Percentiles rank a stretch among this genome's conserved stretches.
Evolutionary conservation across 805 yeast genomes (phyloP).

Genomic region (Yamadazyma phyllophila): DNA sequence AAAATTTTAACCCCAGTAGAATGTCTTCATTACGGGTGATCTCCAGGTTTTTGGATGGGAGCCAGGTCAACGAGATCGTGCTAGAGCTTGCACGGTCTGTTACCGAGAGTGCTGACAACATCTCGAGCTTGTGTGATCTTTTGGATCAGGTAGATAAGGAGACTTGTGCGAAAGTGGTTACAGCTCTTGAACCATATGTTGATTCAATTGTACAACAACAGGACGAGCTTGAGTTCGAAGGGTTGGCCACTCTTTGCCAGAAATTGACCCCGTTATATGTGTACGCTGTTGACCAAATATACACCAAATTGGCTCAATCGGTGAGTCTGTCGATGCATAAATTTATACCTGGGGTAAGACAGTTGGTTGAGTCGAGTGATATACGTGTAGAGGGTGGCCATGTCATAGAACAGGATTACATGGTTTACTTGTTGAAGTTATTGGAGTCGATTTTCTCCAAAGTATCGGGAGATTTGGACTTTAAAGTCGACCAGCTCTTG

Average conservation of each 20-base stretch:
- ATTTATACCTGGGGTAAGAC: conserved; percentile 18
- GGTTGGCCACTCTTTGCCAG: conserved; percentile 14
- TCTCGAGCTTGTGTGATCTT: conserved; percentile 25
- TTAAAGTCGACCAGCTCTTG: conserved; percentile 5
- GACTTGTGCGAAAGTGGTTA: conserved; percentile 2
- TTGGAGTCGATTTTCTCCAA: conserved; percentile 35
- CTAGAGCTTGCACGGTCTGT: conserved; percentile 18
- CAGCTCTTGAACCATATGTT: conserved; percentile 5
- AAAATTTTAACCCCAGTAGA: conserved; percentile 5
- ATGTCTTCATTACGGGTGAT: conserved; percentile 18
- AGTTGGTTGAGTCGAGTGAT: conserved; percentile 3
- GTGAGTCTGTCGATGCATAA: conserved; percentile 10
- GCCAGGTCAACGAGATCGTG: conserved; percentile 21
- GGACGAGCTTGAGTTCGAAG: conserved; percentile 3
- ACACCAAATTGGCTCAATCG: conserved; percentile 7
- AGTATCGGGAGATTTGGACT: conserved; percentile 7
- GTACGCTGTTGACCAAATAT: conserved; percentile 9
- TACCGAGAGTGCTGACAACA: conserved; percentile 18
- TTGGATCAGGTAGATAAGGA: conserved; percentile 19
- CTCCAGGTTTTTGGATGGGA: conserved; percentile 22
- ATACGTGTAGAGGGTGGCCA: conserved; percentile 6
- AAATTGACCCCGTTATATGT: conserved; percentile 18
- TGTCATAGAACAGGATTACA: conserved; percentile 11
- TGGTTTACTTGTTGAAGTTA: conserved; percentile 28
- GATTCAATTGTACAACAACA: conserved; percentile 3